Evolutionary conservation across 768 basidiomycete genomes (phyloP), one percentile per base, ranked within the genome.

Genomic region (Amanita jacksonii): DNA sequence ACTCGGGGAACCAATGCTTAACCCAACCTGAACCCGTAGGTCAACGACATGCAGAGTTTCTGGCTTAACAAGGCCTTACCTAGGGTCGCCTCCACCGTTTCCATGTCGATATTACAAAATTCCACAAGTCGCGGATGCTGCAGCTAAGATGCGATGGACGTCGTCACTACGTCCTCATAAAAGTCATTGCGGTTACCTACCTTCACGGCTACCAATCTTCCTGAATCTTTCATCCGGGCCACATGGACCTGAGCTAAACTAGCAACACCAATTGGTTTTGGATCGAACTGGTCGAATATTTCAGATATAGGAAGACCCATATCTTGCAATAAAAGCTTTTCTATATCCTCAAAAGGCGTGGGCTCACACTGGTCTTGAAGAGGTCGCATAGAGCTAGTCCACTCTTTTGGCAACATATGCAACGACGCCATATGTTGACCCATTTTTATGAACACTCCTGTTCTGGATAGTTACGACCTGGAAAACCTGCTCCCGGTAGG

Each of bases 181-280:
- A 23, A 45, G n/a, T 15, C 8, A 10, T 13, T 20, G 20, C 30
- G 27, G 19, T 34, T 35, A 51, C 63, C 24, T 48, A 84, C 84
- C 65, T 93, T 94, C 40, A 98, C 85, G 6, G 96, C 96, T 20
- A 92, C 91, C 43, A 66, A 64, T 58, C 73, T 72, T 2, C 88
- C 85, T 4, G 83, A 79, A 38, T 75, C 68, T 40, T 76, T 74
- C 49, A 88, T 79, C 10, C 63, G 74, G 3, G 81, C 96, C 15
- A 84, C 74, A 61, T 98, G 96, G 12, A 98, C 96, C 62, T 99
- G 96, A 4, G 96, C 96, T 28, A 97, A 64, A 54, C 90, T 94
- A 9, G 96, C 96, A 12, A 97, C 91, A 2, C 96, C 96, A 35
- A 98, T 87, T 5, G 96, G 96, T 13, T 70, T 66, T 4, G 79